A percentile compares a stretch with the other conserved stretches of the same genome.
Conservation (phyloP, 1,284 basidiomycete species). For the Sanghuangporus sanghuang region DNA sequence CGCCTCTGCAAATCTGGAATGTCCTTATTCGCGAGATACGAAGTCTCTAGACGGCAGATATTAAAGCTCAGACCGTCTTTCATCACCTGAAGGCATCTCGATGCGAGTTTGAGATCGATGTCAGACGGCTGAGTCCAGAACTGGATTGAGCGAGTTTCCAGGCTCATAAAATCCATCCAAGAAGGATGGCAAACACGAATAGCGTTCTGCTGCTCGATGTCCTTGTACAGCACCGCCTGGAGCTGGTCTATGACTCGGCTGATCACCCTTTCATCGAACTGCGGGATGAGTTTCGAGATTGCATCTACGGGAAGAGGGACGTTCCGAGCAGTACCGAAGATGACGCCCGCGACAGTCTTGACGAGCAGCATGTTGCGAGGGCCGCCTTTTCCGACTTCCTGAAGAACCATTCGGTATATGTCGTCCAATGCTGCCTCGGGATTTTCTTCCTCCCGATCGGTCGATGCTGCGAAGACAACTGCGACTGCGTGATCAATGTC, state of each 20-base stretch:
- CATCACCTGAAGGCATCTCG: slow-evolving; percentile 18
- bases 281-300: neutral
- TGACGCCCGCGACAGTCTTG: neutral
- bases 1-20: slow-evolving; percentile 2
- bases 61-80: slow-evolving; percentile 22
- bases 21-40: slow-evolving; percentile 17
- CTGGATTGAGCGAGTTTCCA: neutral
- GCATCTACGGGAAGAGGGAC: neutral
- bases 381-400: neutral
- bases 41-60: slow-evolving; percentile 18
- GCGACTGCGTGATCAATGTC: neutral
- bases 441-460: neutral
- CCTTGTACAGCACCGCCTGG: slow-evolving; percentile 1
- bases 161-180: slow-evolving; percentile 17
- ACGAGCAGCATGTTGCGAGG: neutral
- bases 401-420: slow-evolving; percentile 1
- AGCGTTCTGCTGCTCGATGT: neutral
- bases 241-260: neutral
- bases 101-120: slow-evolving; percentile 21
- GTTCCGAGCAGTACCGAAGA: neutral
- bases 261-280: neutral
- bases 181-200: slow-evolving; percentile 17
- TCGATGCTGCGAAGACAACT: neutral
- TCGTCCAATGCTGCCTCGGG: neutral
- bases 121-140: slow-evolving; percentile 22